These are phyloP conservation scores for Nitzschia putrida DNA, from an alignment of 108 stramenopile species.

Conservation along the genomic window DNA sequence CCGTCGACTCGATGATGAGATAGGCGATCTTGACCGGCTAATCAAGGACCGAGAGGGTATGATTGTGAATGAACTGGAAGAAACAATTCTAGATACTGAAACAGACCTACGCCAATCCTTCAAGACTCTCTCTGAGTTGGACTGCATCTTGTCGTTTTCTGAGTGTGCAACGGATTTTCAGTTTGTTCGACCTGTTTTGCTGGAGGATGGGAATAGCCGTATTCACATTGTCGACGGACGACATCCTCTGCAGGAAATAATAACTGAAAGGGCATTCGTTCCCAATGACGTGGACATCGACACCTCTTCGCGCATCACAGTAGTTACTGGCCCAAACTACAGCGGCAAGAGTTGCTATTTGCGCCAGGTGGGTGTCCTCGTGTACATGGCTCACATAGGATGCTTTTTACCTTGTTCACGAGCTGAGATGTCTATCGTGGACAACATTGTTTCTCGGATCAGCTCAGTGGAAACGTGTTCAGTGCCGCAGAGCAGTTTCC, in stretches of 20 bases:
- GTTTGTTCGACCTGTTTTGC: conserved; percentile 77
- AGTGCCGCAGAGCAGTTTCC: conserved; percentile 92
- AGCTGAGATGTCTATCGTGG: conserved; percentile 85
- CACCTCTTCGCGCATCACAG: conserved; percentile 57
- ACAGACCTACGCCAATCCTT: conserved; percentile 79
- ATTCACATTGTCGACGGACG: conserved; percentile 90
- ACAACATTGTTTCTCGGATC: conserved; percentile 89
- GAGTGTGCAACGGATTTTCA: conserved; percentile 80
- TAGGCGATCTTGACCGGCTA: conserved; percentile 89
- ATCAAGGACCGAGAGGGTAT: conserved; percentile 88
- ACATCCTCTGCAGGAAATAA: conserved; percentile 94
- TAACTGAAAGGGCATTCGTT: conserved; percentile 82
- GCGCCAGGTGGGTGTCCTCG: conserved; percentile 82
- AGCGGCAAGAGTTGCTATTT: conserved; percentile 94
- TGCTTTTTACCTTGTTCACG: conserved; percentile 85
- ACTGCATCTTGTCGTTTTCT: conserved; percentile 88
- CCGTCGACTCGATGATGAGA: conserved; percentile 80
- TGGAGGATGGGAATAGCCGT: conserved; percentile 17
- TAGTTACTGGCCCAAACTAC: conserved; percentile 94
- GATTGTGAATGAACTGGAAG: conserved; percentile 91
- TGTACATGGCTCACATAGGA: conserved; percentile 93
- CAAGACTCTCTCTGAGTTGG: conserved; percentile 80
- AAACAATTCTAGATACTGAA: conserved; percentile 85
- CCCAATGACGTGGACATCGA: conserved; percentile 85
- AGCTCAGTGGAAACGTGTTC: conserved; percentile 89